Conservation (phyloP, 169 alveolate species). For the Cystoisospora suis region DNA sequence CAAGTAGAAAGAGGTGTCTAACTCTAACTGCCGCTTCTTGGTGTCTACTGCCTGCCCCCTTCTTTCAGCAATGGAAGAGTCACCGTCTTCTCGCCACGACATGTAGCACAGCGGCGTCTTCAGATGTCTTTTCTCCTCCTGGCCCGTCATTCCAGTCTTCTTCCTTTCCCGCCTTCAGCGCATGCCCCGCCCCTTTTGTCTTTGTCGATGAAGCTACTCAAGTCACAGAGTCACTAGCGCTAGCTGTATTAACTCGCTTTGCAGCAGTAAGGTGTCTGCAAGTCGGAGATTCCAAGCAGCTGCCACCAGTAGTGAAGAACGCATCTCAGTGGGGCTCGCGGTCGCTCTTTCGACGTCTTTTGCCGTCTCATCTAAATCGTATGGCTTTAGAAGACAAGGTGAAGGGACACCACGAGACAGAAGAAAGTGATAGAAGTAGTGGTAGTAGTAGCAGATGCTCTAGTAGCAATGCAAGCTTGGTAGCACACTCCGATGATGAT, state of each 20-base stretch:
- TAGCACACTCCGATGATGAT: too few species aligned
- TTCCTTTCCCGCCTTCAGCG: background rate
- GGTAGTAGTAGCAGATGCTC: too few species aligned
- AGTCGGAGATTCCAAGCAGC: constrained; percentile 60
- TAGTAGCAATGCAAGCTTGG: too few species aligned
- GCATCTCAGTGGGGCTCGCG: background rate
- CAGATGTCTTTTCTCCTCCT: constrained; percentile 28
- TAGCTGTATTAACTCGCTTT: constrained; percentile 43
- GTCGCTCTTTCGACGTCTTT: constrained; percentile 25
- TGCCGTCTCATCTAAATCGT: constrained; percentile 6
- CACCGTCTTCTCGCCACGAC: constrained; percentile 64
- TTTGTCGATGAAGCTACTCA: constrained; percentile 66
- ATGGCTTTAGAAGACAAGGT: too few species aligned
- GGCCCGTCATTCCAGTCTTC: background rate
- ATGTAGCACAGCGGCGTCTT: constrained; percentile 45
- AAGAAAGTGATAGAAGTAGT: too few species aligned
- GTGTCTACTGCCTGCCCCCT: background rate
- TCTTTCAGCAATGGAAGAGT: constrained; percentile 65
- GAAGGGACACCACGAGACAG: too few species aligned
- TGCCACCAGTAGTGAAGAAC: constrained; percentile 56
- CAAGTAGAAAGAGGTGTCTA: too few species aligned
- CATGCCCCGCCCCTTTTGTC: constrained; percentile 29
- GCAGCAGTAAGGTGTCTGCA: constrained; percentile 45
- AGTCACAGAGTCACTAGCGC: constrained; percentile 45
- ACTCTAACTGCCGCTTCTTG: background rate